Evolutionary conservation across 192 early-diverging fungal genomes (phyloP).

Genomic region (Rhizoclosmatium globosum): DNA sequence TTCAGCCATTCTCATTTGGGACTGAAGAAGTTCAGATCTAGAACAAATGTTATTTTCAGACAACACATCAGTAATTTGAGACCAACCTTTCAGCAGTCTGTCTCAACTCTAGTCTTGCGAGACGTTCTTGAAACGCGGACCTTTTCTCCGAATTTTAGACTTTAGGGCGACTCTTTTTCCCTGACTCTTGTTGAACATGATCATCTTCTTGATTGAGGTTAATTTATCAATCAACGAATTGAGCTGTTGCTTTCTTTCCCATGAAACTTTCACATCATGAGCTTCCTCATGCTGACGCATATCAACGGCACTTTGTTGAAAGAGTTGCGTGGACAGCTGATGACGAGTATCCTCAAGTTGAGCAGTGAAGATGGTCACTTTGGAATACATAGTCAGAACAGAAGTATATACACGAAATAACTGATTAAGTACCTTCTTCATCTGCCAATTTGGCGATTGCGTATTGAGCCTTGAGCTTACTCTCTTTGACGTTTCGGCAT

Average conservation of each 20-base stretch:
- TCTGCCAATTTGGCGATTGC: slow-evolving; percentile 33
- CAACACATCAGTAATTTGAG: background rate
- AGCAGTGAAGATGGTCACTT: slow-evolving; percentile 29
- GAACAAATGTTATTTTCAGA: background rate
- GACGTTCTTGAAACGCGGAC: slow-evolving; percentile 28
- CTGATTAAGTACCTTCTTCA: slow-evolving; percentile 25
- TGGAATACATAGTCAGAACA: background rate
- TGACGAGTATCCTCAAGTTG: slow-evolving; percentile 33
- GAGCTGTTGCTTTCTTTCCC: slow-evolving; percentile 34
- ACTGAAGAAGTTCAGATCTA: slow-evolving; percentile 28
- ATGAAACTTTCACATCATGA: slow-evolving; percentile 17
- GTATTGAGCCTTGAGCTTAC: slow-evolving; percentile 35
- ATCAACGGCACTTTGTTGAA: slow-evolving; percentile 23
- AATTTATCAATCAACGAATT: slow-evolving; percentile 36
- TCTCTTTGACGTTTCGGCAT: slow-evolving; percentile 28
- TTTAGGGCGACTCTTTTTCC: slow-evolving; percentile 31
- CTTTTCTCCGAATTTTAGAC: slow-evolving; percentile 27
- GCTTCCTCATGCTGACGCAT: slow-evolving; percentile 27
- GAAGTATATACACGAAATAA: too few species aligned
- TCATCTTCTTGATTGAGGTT: slow-evolving; percentile 26
- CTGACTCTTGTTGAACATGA: slow-evolving; percentile 36
- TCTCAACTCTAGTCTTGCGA: slow-evolving; percentile 25
- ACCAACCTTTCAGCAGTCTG: slow-evolving; percentile 31
- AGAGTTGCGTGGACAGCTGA: slow-evolving; percentile 30
- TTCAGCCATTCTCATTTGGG: slow-evolving; percentile 23